phyloP scores from a whole-genome alignment of 116 monocot genomes.

The Phalaenopsis hybrid region DNA sequence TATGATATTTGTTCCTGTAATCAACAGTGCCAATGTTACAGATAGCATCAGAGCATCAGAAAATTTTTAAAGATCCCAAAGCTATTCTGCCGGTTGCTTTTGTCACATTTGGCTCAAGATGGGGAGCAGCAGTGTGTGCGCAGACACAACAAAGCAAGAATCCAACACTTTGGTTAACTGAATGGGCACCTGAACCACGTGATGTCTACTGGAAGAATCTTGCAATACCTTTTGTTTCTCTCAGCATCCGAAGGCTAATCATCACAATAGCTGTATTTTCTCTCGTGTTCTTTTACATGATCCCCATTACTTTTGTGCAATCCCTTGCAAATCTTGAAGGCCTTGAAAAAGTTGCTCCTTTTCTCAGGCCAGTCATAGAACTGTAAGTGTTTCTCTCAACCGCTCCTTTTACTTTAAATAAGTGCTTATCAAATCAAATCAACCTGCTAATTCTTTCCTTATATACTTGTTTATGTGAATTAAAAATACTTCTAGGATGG shows the following conservation, averaged over 20 bases:
- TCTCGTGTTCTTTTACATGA: conserved; percentile 86
- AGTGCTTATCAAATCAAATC: neutral
- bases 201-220: conserved; percentile 91
- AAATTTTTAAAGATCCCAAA: conserved; percentile 64
- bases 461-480: neutral
- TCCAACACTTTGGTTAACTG: conserved; percentile 80
- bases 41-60: conserved; percentile 64
- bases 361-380: conserved; percentile 71
- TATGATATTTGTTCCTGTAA: neutral
- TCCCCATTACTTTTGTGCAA: conserved; percentile 89
- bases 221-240: conserved; percentile 88
- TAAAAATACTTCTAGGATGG: neutral
- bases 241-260: conserved; percentile 52
- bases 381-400: conserved; percentile 48
- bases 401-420: neutral
- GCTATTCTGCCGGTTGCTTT: conserved; percentile 76
- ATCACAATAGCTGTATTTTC: conserved; percentile 68
- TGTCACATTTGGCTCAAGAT: conserved; percentile 87
- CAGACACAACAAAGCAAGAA: conserved; percentile 92
- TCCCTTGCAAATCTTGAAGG: conserved; percentile 92
- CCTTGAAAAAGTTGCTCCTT: conserved; percentile 80
- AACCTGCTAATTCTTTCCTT: neutral
- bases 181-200: conserved; percentile 92
- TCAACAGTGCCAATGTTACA: conserved; percentile 17
- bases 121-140: conserved; percentile 91